Evolutionary conservation across 495 filamentous ascomycete genomes (phyloP).

Genomic region (Lophium mytilinum): DNA sequence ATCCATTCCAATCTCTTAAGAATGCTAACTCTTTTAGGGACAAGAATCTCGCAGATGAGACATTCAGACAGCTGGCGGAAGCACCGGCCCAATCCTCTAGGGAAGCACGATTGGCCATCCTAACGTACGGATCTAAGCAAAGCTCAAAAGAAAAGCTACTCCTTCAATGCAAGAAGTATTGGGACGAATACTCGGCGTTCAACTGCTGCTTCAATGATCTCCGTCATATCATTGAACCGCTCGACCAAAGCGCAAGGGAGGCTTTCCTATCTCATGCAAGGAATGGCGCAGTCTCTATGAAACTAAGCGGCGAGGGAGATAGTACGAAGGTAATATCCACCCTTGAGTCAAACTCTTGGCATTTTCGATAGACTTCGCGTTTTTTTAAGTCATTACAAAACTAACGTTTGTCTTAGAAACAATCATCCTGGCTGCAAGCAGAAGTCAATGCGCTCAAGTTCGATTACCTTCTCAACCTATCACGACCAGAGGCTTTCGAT

Average conservation of each 20-base stretch:
- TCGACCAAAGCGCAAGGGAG: neutral
- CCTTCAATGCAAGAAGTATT: constrained; percentile 4
- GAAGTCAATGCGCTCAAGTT: constrained; percentile 18
- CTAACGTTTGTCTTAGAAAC: neutral
- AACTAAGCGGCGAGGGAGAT: neutral
- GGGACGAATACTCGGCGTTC: neutral
- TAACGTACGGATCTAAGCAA: neutral
- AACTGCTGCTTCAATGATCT: constrained; percentile 16
- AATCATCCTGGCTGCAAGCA: constrained; percentile 4
- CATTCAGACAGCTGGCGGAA: too few species aligned
- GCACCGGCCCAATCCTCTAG: neutral
- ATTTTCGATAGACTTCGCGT: neutral
- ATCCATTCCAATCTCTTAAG: too few species aligned
- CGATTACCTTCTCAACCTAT: constrained; percentile 16
- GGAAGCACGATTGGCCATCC: neutral
- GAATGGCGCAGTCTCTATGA: neutral
- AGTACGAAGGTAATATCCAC: too few species aligned
- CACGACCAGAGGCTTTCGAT: neutral
- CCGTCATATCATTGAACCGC: constrained; percentile 6
- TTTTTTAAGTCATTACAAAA: neutral
- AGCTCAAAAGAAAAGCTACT: neutral
- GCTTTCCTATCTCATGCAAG: constrained; percentile 6
- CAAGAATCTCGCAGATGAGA: too few species aligned
- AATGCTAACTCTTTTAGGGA: too few species aligned
- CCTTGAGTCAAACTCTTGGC: too few species aligned